Base-by-base conservation (phyloP, 2,329 filamentous ascomycete genomes). In the Aspergillus candidus region DNA sequence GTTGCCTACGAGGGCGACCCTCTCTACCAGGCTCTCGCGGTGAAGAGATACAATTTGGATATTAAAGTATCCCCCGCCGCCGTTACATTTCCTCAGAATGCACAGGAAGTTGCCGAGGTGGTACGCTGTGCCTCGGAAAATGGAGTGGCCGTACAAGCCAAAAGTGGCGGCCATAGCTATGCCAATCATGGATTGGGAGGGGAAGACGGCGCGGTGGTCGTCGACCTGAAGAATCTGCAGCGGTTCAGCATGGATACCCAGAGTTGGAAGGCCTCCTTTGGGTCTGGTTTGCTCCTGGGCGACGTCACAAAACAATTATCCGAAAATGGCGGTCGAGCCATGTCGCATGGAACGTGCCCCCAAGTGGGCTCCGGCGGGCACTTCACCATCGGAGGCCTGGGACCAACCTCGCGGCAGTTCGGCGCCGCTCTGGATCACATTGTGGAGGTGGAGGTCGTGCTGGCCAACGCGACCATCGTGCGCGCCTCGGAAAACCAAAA, bases 401-500 rank as follows among this genome's bases (percentile, higher is more conserved):
- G 67, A 1, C 61, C 58, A 2, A 73, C 55, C 55, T 74, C 41
- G 5, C 67, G 76, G 3, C 63, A 68, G 15, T 77, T 71, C 62
- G 76, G 77, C 8, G 56, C 75, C 1, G 66, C 73, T 4, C 63
- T 78, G 38, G 77, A 80, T 46, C 69, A 71, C 18, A 68, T 79
- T 13, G 49, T 72, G 5, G 69, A 58, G 6, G 59, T 73, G 2
- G 68, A 73, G 29, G 73, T 76, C 3, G 70, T 78, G 1, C 63
- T 73, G 10, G 70, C 69, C 1, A 63, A 68, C 40, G 57, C 56
- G 3, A 63, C 52, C 32, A 62, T 62, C 35, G 53, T 67, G 2
- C 53, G 52, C 4, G 59, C 63, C 3, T 65, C 61, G 1, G 48
- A 52, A 1, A 57, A 46, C 1, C 43, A 58, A 7, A 57, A 67